Percentiles rank a stretch among this genome's conserved stretches.
phyloP scores from a whole-genome alignment of 2,329 filamentous ascomycete genomes.

The Colletotrichum limetticola region DNA sequence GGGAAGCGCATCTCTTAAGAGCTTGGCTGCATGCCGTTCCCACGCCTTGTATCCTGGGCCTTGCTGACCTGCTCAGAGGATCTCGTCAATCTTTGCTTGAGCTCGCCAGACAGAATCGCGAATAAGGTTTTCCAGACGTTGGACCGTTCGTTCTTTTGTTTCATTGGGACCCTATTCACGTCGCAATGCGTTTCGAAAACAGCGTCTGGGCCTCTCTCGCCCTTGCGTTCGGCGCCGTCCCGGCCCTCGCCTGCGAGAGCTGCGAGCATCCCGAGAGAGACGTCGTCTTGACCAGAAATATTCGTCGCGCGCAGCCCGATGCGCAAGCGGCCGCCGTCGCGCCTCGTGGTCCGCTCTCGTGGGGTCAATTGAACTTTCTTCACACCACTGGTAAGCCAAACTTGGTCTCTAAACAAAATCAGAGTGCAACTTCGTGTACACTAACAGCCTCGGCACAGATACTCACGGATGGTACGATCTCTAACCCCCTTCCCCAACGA shows the following conservation, averaged over 20 bases:
- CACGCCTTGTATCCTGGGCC: background rate
- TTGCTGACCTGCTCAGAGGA: background rate
- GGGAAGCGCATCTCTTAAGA: constrained; percentile 5
- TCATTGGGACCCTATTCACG: background rate
- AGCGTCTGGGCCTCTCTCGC: background rate
- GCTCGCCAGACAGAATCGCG: background rate
- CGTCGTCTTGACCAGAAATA: constrained; percentile 41
- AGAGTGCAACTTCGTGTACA: constrained; percentile 42
- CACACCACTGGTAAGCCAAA: constrained; percentile 40
- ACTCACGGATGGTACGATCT: constrained; percentile 21
- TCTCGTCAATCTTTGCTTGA: background rate
- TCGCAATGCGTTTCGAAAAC: constrained; percentile 14
- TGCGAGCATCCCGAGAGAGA: constrained; percentile 30
- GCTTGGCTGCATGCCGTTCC: constrained; percentile 12
- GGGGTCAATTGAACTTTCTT: constrained; percentile 72
- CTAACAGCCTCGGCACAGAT: constrained; percentile 66
- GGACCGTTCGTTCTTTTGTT: background rate
- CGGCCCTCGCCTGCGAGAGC: constrained; percentile 6
- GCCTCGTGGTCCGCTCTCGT: constrained; percentile 61
- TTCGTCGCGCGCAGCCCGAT: constrained; percentile 60
- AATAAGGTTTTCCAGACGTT: background rate
- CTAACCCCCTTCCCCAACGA: no score
- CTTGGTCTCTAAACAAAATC: no score
- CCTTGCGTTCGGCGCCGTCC: background rate
- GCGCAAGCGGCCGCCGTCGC: constrained; percentile 54